Evolutionary conservation across 768 basidiomycete genomes (phyloP), one percentile per base, ranked within the genome.

Genomic region (Strobilomyces dryophilus): DNA sequence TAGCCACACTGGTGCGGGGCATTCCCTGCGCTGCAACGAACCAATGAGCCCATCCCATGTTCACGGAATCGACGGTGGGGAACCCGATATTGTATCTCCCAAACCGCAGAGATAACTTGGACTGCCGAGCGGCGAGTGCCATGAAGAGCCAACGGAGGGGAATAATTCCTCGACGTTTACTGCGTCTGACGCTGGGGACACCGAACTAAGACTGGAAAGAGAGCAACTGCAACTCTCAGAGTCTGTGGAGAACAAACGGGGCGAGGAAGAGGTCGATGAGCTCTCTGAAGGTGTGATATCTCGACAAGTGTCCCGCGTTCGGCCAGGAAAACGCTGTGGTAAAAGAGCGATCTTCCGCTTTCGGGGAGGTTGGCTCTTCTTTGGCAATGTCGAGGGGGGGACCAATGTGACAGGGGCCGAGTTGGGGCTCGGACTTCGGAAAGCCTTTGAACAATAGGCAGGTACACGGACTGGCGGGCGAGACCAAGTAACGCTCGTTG

Each of bases 401-500:
- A 64, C 39, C 37, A 64, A 40, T 11, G 61, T 64, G 5, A 41
- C 20, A 1, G 45, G 42, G 34, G 34, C 45, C 8, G 53, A 52
- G 14, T 32, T 7, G 7, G 21, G 27, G 4, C 9, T 24, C 3
- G 32, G 32, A 49, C 36, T 45, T 40, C 34, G 37, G 20, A 62
- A 64, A 42, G n/a, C 35, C 4, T 48, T 32, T 5, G 7, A 40
- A 15, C 31, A 11, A 7, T 49, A 24, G 18, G 42, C 4, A 7
- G 50, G 34, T 11, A 50, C 47, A 1, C 54, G 40, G 36, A 49
- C 20, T 4, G 46, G 21, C n/a, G 54, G 39, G 1, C 5, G 18
- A 21, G n/a, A n/a, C n/a, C n/a, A n/a, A 8, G 45, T 2, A 18
- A 26, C 5, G 8, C 24, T 27, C 2, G 8, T 35, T 12, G 51